Percentiles rank a stretch among this genome's conserved stretches.
Conservation (phyloP, 2,329 filamentous ascomycete genomes). For the Hymenoscyphus occultus region DNA sequence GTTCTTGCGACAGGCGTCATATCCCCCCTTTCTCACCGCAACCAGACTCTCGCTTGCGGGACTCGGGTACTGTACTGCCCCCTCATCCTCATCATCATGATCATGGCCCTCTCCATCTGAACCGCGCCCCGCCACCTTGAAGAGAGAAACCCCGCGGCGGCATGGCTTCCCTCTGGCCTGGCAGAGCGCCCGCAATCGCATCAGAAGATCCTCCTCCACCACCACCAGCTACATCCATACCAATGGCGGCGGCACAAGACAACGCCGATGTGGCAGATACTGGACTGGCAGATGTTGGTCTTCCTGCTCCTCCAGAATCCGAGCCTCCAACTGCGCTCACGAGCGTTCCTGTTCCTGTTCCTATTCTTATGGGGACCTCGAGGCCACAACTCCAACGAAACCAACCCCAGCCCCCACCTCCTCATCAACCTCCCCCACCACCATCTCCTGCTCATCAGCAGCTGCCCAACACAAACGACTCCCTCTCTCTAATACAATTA, state of each 20-base stretch:
- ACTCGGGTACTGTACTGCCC: neutral
- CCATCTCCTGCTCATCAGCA: constrained; percentile 34
- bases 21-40: neutral
- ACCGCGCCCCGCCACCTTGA: neutral
- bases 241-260: constrained; percentile 23
- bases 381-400: constrained; percentile 38
- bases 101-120: constrained; percentile 1
- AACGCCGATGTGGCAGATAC: constrained; percentile 43
- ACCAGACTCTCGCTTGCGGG: neutral
- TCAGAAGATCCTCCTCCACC: constrained; percentile 3
- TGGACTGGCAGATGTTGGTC: constrained; percentile 39
- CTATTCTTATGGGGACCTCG: constrained; percentile 13
- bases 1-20: neutral
- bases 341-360: constrained; percentile 18
- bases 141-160: constrained; percentile 20
- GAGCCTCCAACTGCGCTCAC: constrained; percentile 14
- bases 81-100: neutral
- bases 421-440: constrained; percentile 37
- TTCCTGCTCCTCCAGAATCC: constrained; percentile 23
- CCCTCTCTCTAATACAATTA: constrained; percentile 71
- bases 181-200: constrained; percentile 8
- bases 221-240: neutral
- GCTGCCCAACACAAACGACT: constrained; percentile 54
- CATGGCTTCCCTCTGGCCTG: constrained; percentile 35
- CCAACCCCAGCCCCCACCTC: constrained; percentile 38